Conservation (phyloP, 148 eudicot genomes). For the Vaccinium myrtillus region DNA sequence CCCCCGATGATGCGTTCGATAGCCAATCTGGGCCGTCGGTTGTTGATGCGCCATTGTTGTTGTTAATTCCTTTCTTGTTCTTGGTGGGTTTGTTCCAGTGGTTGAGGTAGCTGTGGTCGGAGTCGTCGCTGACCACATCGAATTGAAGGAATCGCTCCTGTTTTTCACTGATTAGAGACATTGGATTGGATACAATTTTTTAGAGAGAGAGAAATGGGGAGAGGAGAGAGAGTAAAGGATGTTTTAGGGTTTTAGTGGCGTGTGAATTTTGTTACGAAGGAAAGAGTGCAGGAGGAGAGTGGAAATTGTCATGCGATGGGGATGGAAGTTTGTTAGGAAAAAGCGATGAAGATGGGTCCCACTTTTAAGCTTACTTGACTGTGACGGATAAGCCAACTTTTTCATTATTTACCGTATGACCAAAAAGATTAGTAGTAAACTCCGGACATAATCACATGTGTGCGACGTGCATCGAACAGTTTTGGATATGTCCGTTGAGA, state of each 20-base stretch:
- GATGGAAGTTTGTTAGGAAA: background rate
- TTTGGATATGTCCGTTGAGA: no score
- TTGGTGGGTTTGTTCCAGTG: background rate
- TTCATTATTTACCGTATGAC: background rate
- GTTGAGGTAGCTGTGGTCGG: slow-evolving; percentile 44
- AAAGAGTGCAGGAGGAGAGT: background rate
- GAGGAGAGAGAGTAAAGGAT: background rate
- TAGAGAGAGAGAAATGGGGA: background rate
- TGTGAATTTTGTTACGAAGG: background rate
- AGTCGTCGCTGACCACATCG: slow-evolving; percentile 41
- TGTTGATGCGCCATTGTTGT: background rate
- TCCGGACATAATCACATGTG: no score
- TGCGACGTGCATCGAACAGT: no score
- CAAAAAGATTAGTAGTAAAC: no score
- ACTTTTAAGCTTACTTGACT: background rate
- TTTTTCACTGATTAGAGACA: background rate
- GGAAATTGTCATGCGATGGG: background rate
- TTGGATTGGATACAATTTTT: background rate
- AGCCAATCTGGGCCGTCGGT: background rate
- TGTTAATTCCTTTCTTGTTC: background rate
- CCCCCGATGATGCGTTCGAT: background rate
- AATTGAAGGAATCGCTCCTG: slow-evolving; percentile 38
- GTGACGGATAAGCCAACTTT: slow-evolving; percentile 1
- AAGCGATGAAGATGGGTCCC: background rate
- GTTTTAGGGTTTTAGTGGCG: background rate